Base-by-base conservation (phyloP, 1,284 basidiomycete genomes). In the Apiotrichum porosum region DNA sequence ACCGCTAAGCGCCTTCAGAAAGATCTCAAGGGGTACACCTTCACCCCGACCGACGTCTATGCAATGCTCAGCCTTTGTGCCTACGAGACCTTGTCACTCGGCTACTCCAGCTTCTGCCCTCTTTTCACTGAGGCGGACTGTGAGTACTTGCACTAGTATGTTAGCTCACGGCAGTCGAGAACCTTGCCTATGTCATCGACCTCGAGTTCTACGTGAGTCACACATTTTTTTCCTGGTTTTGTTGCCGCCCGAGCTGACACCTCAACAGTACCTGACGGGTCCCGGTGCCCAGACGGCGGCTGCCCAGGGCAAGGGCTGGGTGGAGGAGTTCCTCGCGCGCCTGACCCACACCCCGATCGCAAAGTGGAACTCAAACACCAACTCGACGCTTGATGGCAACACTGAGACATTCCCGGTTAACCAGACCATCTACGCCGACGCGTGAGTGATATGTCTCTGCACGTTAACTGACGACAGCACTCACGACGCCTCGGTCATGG, bases 81-180 rank as follows among this genome's bases (percentile, higher is more conserved):
- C 8, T 91, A 90, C 60, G 88, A 92, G 83, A 94, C 91, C 3
- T 88, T 92, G 33, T 85, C 89, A 0, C 78, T 94, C 14, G 92
- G 91, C 3, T 92, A 86, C 64, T 89, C 86, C 23, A 84, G 82
- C 57, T 95, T 94, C 73, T 97, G 93, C 61, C 80, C 81, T 42
- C 76, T 97, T 1, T 97, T 97, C 72, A 91, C 86, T 0, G 78
- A 85, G 63, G 83, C 88, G 37, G 91, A 95, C 68, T 67, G n/a
- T n/a, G n/a, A n/a, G n/a, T n/a, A n/a, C n/a, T n/a, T n/a, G n/a
- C n/a, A n/a, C n/a, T n/a, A n/a, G n/a, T n/a, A n/a, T n/a, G n/a
- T n/a, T n/a, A n/a, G n/a, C n/a, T n/a, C n/a, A n/a, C n/a, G n/a
- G n/a, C n/a, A n/a, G n/a, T 89, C 84, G 80, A 85, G 59, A 88